These are phyloP conservation scores for Amanita rubescens DNA, from an alignment of 768 basidiomycete species.

Conservation along the genomic window DNA sequence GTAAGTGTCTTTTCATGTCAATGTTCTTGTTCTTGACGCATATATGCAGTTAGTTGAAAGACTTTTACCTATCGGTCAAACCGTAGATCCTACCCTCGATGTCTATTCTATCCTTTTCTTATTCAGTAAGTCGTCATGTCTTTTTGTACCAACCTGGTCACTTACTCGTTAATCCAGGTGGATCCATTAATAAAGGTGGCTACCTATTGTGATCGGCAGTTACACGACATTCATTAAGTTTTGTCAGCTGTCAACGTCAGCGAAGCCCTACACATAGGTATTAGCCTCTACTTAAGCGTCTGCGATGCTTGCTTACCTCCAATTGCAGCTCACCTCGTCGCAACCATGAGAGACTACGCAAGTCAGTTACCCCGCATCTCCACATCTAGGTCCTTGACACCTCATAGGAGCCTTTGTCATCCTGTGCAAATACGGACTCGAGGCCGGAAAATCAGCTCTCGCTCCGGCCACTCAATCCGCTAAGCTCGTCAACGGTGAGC, in stretches of 20 bases:
- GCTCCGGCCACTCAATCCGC: neutral
- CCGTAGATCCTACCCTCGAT: conserved; percentile 2
- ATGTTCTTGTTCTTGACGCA: neutral
- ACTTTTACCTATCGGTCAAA: neutral
- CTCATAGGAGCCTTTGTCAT: conserved; percentile 5
- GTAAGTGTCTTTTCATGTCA: neutral
- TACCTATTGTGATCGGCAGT: neutral
- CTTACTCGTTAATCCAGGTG: neutral
- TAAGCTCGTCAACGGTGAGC: conserved; percentile 1
- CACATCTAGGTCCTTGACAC: neutral
- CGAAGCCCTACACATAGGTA: conserved; percentile 1
- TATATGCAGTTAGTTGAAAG: neutral
- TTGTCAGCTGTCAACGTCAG: neutral
- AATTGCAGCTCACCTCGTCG: neutral
- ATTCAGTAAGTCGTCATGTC: neutral
- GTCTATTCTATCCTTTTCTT: neutral
- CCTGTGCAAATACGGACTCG: conserved; percentile 1
- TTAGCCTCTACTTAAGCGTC: too few species aligned
- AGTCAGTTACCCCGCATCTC: neutral
- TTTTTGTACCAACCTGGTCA: neutral
- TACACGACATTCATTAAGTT: neutral
- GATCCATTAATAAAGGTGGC: neutral
- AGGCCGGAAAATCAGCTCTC: conserved; percentile 3
- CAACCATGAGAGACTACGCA: conserved; percentile 6
- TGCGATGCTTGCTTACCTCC: neutral